A percentile compares a stretch with the other conserved stretches of the same genome.
These are phyloP conservation scores for Penicillium ucsense DNA, from an alignment of 495 filamentous ascomycete genomes.

Conservation along the genomic window DNA sequence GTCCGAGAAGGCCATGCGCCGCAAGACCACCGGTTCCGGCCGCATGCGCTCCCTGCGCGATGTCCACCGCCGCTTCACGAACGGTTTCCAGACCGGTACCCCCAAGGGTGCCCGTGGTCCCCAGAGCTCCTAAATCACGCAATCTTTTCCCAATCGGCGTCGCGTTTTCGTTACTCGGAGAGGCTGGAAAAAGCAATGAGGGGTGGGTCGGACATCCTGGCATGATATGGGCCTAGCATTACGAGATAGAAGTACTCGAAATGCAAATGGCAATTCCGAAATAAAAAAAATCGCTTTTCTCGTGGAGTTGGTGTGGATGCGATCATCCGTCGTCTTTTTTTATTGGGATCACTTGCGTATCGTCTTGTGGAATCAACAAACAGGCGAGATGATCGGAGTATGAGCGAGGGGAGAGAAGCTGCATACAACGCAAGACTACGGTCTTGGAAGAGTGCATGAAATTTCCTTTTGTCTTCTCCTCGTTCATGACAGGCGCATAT, in stretches of 20 bases:
- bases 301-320: constrained; percentile 33
- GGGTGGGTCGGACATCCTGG: constrained; percentile 23
- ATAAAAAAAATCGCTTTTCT: constrained; percentile 24
- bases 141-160: constrained; percentile 26
- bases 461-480: constrained; percentile 30
- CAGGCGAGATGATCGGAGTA: constrained; percentile 12
- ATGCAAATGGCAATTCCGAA: constrained; percentile 32
- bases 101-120: constrained; percentile 79
- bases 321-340: constrained; percentile 10
- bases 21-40: constrained; percentile 97
- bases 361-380: constrained; percentile 7
- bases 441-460: constrained; percentile 31
- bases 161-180: constrained; percentile 37
- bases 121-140: constrained; percentile 31
- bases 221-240: constrained; percentile 36
- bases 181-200: constrained; percentile 32
- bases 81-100: constrained; percentile 86
- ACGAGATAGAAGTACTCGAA: constrained; percentile 26
- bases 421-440: constrained; percentile 21
- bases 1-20: constrained; percentile 98
- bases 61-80: constrained; percentile 83
- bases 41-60: constrained; percentile 86
- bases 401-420: constrained; percentile 12
- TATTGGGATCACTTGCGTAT: background rate
- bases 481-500: constrained; percentile 39